Base-by-base conservation (phyloP, 768 basidiomycete species). In the Pisolithus microcarpus region DNA sequence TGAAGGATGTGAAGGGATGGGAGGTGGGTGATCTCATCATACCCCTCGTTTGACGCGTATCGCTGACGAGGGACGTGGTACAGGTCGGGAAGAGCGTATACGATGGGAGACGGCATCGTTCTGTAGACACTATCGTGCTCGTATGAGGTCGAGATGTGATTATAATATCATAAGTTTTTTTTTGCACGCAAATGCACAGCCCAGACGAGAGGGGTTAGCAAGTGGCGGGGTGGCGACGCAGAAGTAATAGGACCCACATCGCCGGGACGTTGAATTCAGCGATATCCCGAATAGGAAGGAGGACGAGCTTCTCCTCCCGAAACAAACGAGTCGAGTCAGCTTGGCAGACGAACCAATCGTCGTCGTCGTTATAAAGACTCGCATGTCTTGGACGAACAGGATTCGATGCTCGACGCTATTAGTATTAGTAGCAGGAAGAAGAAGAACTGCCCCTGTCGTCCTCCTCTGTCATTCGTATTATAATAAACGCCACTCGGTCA, bases 1-100 rank as follows among this genome's bases (percentile, higher is more conserved):
- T 97, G 95, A 90, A 87, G 70, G 87, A 91, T 59, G 92, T 97
- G 46, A 76, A 78, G 51, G 90, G 82, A 37, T 97, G 94, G 94
- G 83, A 90, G 89, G 93, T 96, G 70, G 66, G 91, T 76, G 39
- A 43, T 46, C 23, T 34, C 4, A 48, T 51, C 48, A 52, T 19
- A 34, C 56, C 58, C 47, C 59, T 63, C 53, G 58, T 44, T n/a
- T 19, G 54, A 55, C 64, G 55, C 56, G 58, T 51, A 53, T 61
- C 54, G 50, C 26, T 31, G 43, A 44, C 47, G 15, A 21, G 49
- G 9, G 37, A 28, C 26, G 46, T 48, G 49, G 50, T 50, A 26
- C 72, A 96, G 93, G 75, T 77, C 56, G 91, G 91, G 48, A 85
- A 92, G 75, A 83, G 83, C 64, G 82, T 88, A 11, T 96, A 94